These are phyloP conservation scores for Yamadazyma kitorensis DNA, from an alignment of 805 yeast species.

Conservation along the genomic window DNA sequence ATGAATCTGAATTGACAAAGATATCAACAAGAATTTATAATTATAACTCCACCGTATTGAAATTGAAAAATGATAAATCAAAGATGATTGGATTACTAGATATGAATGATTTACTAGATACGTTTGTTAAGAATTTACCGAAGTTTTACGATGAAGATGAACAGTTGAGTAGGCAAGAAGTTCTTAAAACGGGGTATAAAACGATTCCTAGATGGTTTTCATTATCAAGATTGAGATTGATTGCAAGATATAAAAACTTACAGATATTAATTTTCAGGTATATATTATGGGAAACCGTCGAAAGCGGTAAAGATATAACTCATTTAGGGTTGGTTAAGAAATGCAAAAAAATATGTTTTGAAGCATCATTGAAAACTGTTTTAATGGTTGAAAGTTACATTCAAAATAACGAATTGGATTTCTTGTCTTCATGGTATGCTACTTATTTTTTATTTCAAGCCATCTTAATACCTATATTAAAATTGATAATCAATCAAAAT, in stretches of 20 bases:
- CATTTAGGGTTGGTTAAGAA: slow-evolving; percentile 15
- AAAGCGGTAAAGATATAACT: slow-evolving; percentile 12
- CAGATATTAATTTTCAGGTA: slow-evolving; percentile 18
- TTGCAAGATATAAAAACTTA: slow-evolving; percentile 16
- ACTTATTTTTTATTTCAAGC: slow-evolving; percentile 20
- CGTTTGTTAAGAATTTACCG: slow-evolving; percentile 14
- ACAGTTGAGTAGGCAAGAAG: slow-evolving; percentile 6
- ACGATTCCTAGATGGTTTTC: slow-evolving; percentile 18
- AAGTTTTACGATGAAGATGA: slow-evolving; percentile 15
- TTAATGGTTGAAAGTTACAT: slow-evolving; percentile 12
- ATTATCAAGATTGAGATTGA: slow-evolving; percentile 16
- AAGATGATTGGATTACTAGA: slow-evolving; percentile 21
- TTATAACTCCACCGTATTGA: slow-evolving; percentile 17
- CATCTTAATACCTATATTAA: slow-evolving; percentile 17
- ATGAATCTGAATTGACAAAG: slow-evolving; percentile 19
- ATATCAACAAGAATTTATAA: slow-evolving; percentile 20
- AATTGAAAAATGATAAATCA: slow-evolving; percentile 18
- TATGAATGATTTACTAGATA: slow-evolving; percentile 17
- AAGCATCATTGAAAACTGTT: slow-evolving; percentile 15
- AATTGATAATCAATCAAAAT: slow-evolving; percentile 15
- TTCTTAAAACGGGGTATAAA: slow-evolving; percentile 9
- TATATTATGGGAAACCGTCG: slow-evolving; percentile 19
- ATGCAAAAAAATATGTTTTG: slow-evolving; percentile 15
- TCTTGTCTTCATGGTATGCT: slow-evolving; percentile 17
- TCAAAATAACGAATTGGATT: slow-evolving; percentile 14